phyloP scores from a whole-genome alignment of 495 filamentous ascomycete species.

The Lentithecium fluviatile region DNA sequence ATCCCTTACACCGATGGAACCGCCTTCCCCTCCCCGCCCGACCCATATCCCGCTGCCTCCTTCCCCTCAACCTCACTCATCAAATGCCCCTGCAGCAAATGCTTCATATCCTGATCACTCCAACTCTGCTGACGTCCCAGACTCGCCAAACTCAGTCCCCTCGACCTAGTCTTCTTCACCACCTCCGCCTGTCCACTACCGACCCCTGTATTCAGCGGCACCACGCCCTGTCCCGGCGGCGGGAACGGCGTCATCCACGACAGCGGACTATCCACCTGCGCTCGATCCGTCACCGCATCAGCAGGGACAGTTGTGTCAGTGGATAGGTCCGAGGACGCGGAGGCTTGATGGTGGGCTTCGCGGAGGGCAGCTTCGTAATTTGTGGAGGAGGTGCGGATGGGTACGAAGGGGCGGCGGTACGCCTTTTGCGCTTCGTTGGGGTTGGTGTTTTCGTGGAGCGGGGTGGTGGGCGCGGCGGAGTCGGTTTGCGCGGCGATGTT shows the following conservation, averaged over 20 bases:
- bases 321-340: background rate
- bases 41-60: slow-evolving; percentile 27
- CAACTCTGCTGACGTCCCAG: slow-evolving; percentile 34
- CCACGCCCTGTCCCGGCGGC: slow-evolving; percentile 22
- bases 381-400: slow-evolving; percentile 6
- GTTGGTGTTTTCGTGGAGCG: slow-evolving; percentile 10
- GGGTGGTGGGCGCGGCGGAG: slow-evolving; percentile 32
- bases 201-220: slow-evolving; percentile 21
- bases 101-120: slow-evolving; percentile 37
- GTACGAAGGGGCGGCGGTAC: slow-evolving; percentile 15
- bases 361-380: slow-evolving; percentile 22
- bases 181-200: slow-evolving; percentile 24
- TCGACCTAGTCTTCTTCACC: slow-evolving; percentile 19
- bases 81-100: slow-evolving; percentile 21
- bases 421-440: slow-evolving; percentile 12
- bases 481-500: slow-evolving; percentile 33
- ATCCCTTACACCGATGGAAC: background rate
- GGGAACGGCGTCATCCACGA: slow-evolving; percentile 6
- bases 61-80: slow-evolving; percentile 15
- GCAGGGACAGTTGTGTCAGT: background rate
- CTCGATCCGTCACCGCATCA: background rate
- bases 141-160: slow-evolving; percentile 23
- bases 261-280: background rate
- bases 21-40: background rate
- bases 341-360: background rate